Percentiles rank a stretch among this genome's conserved stretches.
phyloP scores from a whole-genome alignment of 2,329 filamentous ascomycete species.

The Xylariaceae sp. region DNA sequence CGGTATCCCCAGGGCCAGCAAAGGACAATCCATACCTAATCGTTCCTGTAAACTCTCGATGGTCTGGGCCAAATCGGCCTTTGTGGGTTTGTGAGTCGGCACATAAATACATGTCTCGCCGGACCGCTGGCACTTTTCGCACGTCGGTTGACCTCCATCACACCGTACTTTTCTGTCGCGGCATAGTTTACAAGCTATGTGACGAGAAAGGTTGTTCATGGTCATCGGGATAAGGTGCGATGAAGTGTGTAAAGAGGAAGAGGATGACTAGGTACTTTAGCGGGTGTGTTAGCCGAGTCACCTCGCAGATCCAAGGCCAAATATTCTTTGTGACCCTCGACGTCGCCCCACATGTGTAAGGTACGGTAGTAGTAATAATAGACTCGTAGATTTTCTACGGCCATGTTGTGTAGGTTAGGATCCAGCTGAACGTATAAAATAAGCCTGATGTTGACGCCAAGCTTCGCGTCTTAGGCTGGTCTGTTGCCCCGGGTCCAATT shows the following conservation, averaged over 20 bases:
- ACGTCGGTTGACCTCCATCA: conserved; percentile 34
- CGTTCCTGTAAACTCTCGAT: conserved; percentile 37
- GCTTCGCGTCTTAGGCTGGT: conserved; percentile 10
- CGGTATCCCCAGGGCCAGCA: neutral
- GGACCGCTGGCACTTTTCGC: conserved; percentile 35
- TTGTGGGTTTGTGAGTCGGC: conserved; percentile 35
- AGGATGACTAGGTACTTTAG: conserved; percentile 12
- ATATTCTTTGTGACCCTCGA: conserved; percentile 1
- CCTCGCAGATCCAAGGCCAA: conserved; percentile 7
- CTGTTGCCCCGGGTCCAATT: conserved; percentile 18
- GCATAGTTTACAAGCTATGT: conserved; percentile 35
- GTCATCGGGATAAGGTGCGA: conserved; percentile 2
- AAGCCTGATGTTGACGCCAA: conserved; percentile 22
- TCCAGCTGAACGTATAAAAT: conserved; percentile 19
- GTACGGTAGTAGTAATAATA: conserved; percentile 3
- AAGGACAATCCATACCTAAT: conserved; percentile 32
- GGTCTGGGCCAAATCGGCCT: conserved; percentile 34
- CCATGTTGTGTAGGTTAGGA: conserved; percentile 18
- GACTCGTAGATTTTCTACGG: neutral
- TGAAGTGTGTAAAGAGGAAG: neutral
- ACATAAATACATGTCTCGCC: conserved; percentile 37
- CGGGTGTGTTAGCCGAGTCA: conserved; percentile 17
- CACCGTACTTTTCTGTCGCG: conserved; percentile 37
- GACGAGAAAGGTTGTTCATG: conserved; percentile 31
- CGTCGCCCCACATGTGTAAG: conserved; percentile 12